These are phyloP conservation scores for Cucumis cinereus DNA, from an alignment of 306 rosid species.

Conservation along the genomic window DNA sequence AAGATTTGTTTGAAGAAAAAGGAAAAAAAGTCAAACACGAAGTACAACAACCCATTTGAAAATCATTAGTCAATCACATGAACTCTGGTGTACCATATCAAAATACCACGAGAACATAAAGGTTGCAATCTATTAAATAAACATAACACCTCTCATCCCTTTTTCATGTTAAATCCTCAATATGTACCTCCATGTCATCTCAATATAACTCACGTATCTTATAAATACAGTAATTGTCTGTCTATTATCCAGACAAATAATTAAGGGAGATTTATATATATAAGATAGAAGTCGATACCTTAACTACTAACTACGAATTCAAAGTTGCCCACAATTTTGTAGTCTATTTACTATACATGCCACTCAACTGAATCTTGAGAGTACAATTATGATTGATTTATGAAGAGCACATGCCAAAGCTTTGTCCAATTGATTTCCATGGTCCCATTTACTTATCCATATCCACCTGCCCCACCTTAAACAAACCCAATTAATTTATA, in stretches of 20 bases:
- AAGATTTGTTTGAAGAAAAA: too few relatives aligned
- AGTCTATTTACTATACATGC: slow-evolving; percentile 8
- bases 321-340: neutral
- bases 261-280: too few relatives aligned
- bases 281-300: too few relatives aligned
- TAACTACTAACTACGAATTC: neutral
- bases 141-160: too few relatives aligned
- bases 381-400: slow-evolving; percentile 12
- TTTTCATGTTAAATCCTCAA: too few relatives aligned
- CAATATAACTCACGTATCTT: too few relatives aligned
- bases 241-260: too few relatives aligned
- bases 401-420: slow-evolving; percentile 8
- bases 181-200: too few relatives aligned
- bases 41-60: neutral
- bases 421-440: neutral
- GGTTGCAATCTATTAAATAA: too few relatives aligned
- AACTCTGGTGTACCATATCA: neutral
- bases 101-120: neutral
- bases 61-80: neutral
- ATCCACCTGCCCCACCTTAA: neutral
- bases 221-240: too few relatives aligned
- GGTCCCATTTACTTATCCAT: neutral
- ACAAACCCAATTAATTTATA: neutral
- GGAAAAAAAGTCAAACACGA: neutral
- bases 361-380: neutral